Evolutionary conservation across 2,329 filamentous ascomycete genomes (phyloP).

Genomic region (Ophiobolus disseminans): DNA sequence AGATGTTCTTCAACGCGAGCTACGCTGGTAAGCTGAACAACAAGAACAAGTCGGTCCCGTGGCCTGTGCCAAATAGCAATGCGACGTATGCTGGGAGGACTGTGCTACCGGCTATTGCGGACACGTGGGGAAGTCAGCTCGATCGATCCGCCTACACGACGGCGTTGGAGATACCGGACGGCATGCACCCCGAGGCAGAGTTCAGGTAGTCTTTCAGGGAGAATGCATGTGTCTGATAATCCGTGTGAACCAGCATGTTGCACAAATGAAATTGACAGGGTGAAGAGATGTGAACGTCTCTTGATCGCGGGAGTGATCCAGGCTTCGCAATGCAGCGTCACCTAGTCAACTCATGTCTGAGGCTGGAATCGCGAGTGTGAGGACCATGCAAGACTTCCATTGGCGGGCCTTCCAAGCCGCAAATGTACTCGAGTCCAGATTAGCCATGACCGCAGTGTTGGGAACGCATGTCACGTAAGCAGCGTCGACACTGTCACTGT

Average conservation of each 20-base stretch:
- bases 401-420: neutral
- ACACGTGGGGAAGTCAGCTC: conserved; percentile 32
- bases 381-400: neutral
- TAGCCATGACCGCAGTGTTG: neutral
- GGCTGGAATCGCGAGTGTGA: neutral
- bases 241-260: too few relatives aligned
- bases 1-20: conserved; percentile 43
- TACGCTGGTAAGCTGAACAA: conserved; percentile 44
- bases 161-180: conserved; percentile 43
- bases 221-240: too few relatives aligned
- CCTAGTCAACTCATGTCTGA: too few relatives aligned
- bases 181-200: conserved; percentile 41
- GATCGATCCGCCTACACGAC: conserved; percentile 37
- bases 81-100: conserved; percentile 35
- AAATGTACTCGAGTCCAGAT: neutral
- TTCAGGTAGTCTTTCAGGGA: conserved; percentile 23
- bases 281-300: too few relatives aligned
- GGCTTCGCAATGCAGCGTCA: too few relatives aligned
- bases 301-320: too few relatives aligned
- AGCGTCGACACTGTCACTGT: neutral
- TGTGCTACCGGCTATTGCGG: conserved; percentile 32
- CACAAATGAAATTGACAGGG: too few relatives aligned
- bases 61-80: conserved; percentile 38
- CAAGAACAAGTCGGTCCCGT: conserved; percentile 34
- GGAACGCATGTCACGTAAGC: neutral